Base-by-base conservation (phyloP, 2,329 filamentous ascomycete species). In the Talaromyces sp. region DNA sequence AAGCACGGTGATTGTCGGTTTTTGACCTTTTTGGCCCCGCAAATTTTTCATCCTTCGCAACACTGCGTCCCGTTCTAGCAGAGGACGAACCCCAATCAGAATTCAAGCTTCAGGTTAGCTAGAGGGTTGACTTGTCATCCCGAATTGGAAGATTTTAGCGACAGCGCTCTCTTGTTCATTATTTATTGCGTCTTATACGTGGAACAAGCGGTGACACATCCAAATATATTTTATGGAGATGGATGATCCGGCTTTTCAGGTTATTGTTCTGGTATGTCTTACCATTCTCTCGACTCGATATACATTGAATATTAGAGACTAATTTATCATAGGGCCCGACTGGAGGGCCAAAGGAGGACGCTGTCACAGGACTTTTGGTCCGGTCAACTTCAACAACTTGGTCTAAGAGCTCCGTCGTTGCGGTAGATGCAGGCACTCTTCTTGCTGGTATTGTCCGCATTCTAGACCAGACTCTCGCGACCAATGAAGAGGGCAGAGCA, bases 361-460 rank as follows among this genome's bases (percentile, higher is more conserved):
- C 93, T 75, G 90, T 92, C 27, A 97, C 94, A 0, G 92, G 93
- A 2, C 88, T 98, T 65, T 86, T 99, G 22, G 91, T 98, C 56
- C 90, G 94, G 56, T 94, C 94, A 4, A 84, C 90, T 10, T 86
- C 88, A 35, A 86, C 90, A 61, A 86, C 88, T 67, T 99, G 95
- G 95, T 82, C 85, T 58, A 90, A 88, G 71, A 89, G 90, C 52
- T 97, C 93, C 0, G 78, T 97, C 47, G 82, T 98, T 33, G 93
- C 94, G n/a, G 90, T 99, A 61, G 95, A 99, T 81, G 93, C 93
- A 10, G 95, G 95, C 57, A 92, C 93, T 37, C 91, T 97, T 75
- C 85, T 99, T 47, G 88, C 91, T 33, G 88, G 92, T 63, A 97
- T 99, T 64, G 87, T 87, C n/a, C 85, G 86, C 57, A 90, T 96